Conservation (phyloP, 148 eudicot species). For the Nepenthes gracilis region DNA sequence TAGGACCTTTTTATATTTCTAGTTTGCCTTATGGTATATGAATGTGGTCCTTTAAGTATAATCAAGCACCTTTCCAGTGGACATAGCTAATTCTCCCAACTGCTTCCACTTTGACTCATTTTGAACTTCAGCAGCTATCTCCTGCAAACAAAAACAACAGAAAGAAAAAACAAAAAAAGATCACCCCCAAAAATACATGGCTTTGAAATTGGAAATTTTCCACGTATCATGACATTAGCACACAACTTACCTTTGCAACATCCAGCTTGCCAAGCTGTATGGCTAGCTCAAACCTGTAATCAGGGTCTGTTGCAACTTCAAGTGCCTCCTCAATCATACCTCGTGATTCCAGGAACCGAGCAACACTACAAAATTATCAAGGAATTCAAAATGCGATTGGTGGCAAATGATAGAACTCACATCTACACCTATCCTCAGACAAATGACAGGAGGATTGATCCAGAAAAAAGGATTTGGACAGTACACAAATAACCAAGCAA, state of each 20-base stretch:
- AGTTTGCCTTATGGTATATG: no score
- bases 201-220: background rate
- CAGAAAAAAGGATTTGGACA: no score
- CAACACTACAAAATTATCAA: slow-evolving; percentile 40
- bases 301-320: slow-evolving; percentile 97
- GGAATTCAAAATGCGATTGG: no score
- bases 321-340: slow-evolving; percentile 89
- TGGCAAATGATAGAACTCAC: no score
- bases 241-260: slow-evolving; percentile 55
- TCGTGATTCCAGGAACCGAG: slow-evolving; percentile 89
- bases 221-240: background rate
- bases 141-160: slow-evolving; percentile 34
- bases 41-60: no score
- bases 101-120: slow-evolving; percentile 99
- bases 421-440: no score
- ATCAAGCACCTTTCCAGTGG: slow-evolving; percentile 69
- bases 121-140: slow-evolving; percentile 79
- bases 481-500: no score
- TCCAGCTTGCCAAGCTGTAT: slow-evolving; percentile 90
- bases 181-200: background rate
- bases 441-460: no score
- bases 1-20: no score
- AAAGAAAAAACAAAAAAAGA: background rate
- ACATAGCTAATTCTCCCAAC: slow-evolving; percentile 97
- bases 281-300: slow-evolving; percentile 96